Evolutionary conservation across 306 rosid species (phyloP), one percentile per base, ranked within the genome.

Genomic region (Pueraria montana): DNA sequence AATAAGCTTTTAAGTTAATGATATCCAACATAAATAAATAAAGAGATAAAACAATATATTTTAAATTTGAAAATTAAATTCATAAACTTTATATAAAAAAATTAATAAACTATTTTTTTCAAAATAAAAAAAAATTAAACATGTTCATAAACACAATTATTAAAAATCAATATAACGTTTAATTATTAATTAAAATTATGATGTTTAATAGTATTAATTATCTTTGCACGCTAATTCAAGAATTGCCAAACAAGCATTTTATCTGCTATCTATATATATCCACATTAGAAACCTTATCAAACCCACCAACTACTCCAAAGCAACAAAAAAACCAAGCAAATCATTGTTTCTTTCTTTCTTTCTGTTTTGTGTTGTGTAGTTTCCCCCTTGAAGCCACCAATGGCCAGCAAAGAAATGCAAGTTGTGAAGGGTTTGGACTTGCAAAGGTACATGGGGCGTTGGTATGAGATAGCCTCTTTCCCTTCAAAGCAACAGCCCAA

Each of bases 381-480:
- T 11, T 16, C 2, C 2, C 14, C 23, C 2, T 66, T 36, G 11
- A 36, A 36, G 11, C 12, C 6, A 34, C 4, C 72, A 72, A 93
- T 92, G 98, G 89, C 88, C 1, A 88, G 89, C 7, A 91, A 89
- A 78, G 91, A 80, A 55, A 91, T 96, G 97, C 74, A 83, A 1
- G 97, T 89, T 5, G 96, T 82, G 77, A 92, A 68, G 87, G 81
- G 79, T 36, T 49, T 96, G 4, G 97, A 96, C 68, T 2, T 96
- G 27, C 16, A 86, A 74, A 76, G 93, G 38, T 96, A 96, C 89
- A 92, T 88, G 96, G 99, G 98, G 3, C 79, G 97, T 6, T 96
- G 99, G 99, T 96, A 93, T 46, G 99, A 96, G 82, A 96, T 96
- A 24, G 97, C 95, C 0, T 96, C 93, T 5, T 90, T 93, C 71